Evolutionary conservation across 306 rosid species (phyloP), one percentile per base, ranked within the genome.

Genomic region (Glycine latifolia): DNA sequence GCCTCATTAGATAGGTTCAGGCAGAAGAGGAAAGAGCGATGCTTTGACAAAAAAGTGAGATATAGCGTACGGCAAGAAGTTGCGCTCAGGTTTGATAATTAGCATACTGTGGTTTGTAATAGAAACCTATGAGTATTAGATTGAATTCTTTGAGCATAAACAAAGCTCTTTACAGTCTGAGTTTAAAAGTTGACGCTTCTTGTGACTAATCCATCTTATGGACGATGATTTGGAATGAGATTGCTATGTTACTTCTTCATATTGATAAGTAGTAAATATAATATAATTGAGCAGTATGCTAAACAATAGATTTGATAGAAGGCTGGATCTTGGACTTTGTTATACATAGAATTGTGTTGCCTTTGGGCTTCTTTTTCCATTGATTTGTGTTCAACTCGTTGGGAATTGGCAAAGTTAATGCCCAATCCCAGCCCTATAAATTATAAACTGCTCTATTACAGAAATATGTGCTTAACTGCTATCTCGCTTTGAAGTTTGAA

Each of bases 1-100:
- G 98, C 98, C 12, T 94, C 98, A 2, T 92, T 94, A 89, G 80
- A 8, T 79, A 90, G 98, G 87, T 94, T 94, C 76, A 90, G 98
- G 26, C 97, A 94, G 88, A 94, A 94, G 87, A 94, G 97, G 77
- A 91, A 94, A 83, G 91, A 90, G 76, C 89, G 98, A 56, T 89
- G 93, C 90, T 94, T 88, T 82, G 98, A 94, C 74, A 94, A 94
- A 88, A 94, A 91, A 94, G 98, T 94, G 69, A 81, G 97, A 90
- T 94, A 94, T 71, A 47, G 94, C 60, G 98, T 94, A 17, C 98
- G 98, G 65, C 98, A 94, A 86, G 98, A 94, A 85, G 98, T 94
- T 76, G 98, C 98, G 4, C 97, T 94, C 91, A 94, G 97, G 98
- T 91, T 33, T 85, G 91, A 80, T 86, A 39, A 75, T 69, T 67